These are phyloP conservation scores for Neurospora hispaniola DNA, from an alignment of 495 filamentous ascomycete species.

Conservation along the genomic window DNA sequence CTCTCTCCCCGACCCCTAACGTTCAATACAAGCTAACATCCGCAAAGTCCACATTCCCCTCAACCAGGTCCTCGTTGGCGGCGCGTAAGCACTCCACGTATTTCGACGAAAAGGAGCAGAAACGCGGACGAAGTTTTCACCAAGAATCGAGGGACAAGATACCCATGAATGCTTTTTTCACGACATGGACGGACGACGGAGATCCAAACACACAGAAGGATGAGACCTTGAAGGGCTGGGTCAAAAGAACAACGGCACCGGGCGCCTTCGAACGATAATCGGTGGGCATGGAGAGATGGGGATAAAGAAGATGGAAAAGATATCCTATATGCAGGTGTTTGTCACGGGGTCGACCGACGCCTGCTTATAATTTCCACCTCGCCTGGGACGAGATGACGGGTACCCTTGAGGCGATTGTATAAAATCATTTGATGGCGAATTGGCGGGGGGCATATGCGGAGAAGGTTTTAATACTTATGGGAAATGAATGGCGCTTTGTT, in stretches of 20 bases:
- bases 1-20: background rate
- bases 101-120: background rate
- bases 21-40: background rate
- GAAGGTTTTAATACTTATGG: background rate
- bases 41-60: constrained; percentile 26
- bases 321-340: background rate
- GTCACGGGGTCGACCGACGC: background rate
- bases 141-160: background rate
- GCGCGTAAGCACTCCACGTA: constrained; percentile 21
- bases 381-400: background rate
- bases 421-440: background rate
- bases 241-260: background rate
- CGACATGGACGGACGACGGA: background rate
- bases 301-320: background rate
- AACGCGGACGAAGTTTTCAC: background rate
- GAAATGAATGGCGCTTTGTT: background rate
- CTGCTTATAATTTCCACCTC: background rate
- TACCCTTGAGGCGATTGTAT: background rate
- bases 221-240: background rate
- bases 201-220: background rate
- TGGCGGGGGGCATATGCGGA: background rate
- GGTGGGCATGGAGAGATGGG: background rate
- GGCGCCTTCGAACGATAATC: background rate
- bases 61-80: constrained; percentile 38
- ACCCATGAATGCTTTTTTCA: background rate